phyloP scores from a whole-genome alignment of 805 yeast genomes.

The Suhomyces emberorum region DNA sequence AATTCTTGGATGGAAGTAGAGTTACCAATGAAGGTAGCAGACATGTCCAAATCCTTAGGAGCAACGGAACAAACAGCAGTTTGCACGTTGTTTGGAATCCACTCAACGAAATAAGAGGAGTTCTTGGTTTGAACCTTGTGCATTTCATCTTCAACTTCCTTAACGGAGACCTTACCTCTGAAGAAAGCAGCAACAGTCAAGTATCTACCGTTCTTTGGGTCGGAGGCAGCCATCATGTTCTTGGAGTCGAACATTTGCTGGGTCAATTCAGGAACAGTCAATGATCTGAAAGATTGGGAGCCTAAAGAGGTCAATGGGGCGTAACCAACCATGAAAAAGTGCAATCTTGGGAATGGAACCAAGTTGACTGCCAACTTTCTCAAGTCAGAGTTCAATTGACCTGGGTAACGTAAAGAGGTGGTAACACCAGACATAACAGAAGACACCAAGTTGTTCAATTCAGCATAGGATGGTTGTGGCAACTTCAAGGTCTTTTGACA shows the following conservation, averaged over 20 bases:
- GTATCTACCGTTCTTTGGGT: conserved; percentile 87
- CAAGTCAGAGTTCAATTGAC: conserved; percentile 89
- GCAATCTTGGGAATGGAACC: conserved; percentile 93
- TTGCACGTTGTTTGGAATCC: conserved; percentile 96
- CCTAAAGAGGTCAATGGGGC: conserved; percentile 86
- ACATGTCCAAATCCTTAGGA: conserved; percentile 79
- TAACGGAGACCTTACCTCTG: conserved; percentile 88
- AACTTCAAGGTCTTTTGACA: conserved; percentile 83
- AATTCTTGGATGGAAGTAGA: conserved; percentile 90
- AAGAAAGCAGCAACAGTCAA: conserved; percentile 91
- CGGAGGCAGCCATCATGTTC: conserved; percentile 95
- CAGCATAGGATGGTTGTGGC: conserved; percentile 72
- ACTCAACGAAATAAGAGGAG: conserved; percentile 82
- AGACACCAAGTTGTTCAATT: conserved; percentile 79
- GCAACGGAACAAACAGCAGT: conserved; percentile 91
- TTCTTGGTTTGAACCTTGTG: conserved; percentile 77
- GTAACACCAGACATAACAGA: conserved; percentile 95
- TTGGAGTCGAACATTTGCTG: conserved; percentile 91
- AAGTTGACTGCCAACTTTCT: conserved; percentile 91
- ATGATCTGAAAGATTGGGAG: conserved; percentile 76
- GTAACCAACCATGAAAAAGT: conserved; percentile 92
- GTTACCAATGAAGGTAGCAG: conserved; percentile 92
- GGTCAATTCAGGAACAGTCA: conserved; percentile 86
- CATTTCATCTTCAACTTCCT: conserved; percentile 95
- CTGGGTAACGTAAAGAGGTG: conserved; percentile 90